Evolutionary conservation across 495 filamentous ascomycete genomes (phyloP), one percentile per base, ranked within the genome.

Genomic region (Chaetomium cochliodes): DNA sequence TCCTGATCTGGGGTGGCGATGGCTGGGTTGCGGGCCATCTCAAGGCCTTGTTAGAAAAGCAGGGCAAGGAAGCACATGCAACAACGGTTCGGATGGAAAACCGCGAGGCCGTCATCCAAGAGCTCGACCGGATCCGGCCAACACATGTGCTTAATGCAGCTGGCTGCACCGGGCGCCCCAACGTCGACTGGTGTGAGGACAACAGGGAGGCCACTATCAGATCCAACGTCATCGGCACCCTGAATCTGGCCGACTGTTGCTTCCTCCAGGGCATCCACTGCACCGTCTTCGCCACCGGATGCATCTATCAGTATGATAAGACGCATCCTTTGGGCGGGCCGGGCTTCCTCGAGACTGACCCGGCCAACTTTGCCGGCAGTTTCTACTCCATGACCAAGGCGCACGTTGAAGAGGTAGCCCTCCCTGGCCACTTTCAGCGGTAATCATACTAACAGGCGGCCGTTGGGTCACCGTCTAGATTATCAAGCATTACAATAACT

Each of bases 121-220:
- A 85, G 66, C 78, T 88, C 25, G 78, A 85, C 60, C 77, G 72
- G 60, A 72, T 86, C 66, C 83, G 82, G 69, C 86, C 86, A 52
- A 87, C 84, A 5, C 84, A 88, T 64, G 85, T 88, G 39, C 73
- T 88, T 50, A 87, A 87, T 70, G 82, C 82, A 64, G 86, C 86
- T 52, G 86, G 86, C 33, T 86, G 82, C 65, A 88, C 86, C n/a
- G 86, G 86, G 46, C 82, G 86, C 23, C 86, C 86, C 58, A 88
- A 88, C 65, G 86, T 88, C 69, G 86, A 88, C 75, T 88, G 86
- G 86, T 88, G 86, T 67, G 86, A 88, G 74, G 85, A 87, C 69
- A 83, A 88, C 75, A 86, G 80, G 72, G 81, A 86, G 71, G 81
- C 83, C 42, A 88, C 86, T 44, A 81, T 88, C 69, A 76, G 85